phyloP scores from a whole-genome alignment of 345 rosid species.

The Geranium brycei region DNA sequence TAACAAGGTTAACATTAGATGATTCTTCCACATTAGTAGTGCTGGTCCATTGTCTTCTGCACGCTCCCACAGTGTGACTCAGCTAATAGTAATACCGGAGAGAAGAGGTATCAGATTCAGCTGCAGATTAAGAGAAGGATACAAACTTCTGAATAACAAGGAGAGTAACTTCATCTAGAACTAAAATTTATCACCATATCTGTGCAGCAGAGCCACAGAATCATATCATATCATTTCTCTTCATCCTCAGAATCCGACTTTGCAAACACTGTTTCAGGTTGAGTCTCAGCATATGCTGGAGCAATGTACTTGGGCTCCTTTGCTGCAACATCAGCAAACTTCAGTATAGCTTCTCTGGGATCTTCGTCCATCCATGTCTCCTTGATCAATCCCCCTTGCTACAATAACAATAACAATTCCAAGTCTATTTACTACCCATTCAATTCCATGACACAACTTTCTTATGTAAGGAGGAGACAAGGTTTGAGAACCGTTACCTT shows the following conservation, averaged over 20 bases:
- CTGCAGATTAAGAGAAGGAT: too few relatives aligned
- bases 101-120: too few relatives aligned
- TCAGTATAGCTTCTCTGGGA: constrained; percentile 94
- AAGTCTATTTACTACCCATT: constrained; percentile 4
- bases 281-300: constrained; percentile 88
- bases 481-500: constrained; percentile 36
- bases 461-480: not conserved
- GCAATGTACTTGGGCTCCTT: constrained; percentile 91
- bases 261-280: constrained; percentile 75
- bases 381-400: constrained; percentile 99
- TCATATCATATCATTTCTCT: constrained; percentile 37
- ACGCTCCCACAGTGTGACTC: too few relatives aligned
- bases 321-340: constrained; percentile 81
- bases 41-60: too few relatives aligned
- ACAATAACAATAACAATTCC: constrained; percentile 17
- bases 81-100: too few relatives aligned
- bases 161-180: too few relatives aligned
- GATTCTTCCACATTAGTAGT: too few relatives aligned
- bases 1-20: too few relatives aligned
- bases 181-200: too few relatives aligned
- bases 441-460: not conserved
- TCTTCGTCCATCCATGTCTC: constrained; percentile 99
- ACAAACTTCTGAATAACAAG: too few relatives aligned
- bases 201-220: not conserved
- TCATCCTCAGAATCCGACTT: constrained; percentile 80